phyloP scores from a whole-genome alignment of 2,329 filamentous ascomycete genomes.

The Coniella lustricola region DNA sequence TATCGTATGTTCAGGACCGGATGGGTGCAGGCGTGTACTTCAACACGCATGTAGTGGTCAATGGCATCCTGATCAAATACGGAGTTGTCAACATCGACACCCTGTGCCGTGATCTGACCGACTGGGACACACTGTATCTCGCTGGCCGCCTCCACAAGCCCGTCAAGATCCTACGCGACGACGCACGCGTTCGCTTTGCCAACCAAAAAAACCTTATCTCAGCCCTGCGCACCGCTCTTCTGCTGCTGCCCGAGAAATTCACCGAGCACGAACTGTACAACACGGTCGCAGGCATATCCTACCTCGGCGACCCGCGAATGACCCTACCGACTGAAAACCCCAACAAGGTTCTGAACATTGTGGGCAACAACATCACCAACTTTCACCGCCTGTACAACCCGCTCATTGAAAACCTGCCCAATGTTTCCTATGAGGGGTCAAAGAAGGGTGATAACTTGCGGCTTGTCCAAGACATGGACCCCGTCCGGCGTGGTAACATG shows the following conservation, averaged over 20 bases:
- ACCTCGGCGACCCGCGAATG: slow-evolving; percentile 97
- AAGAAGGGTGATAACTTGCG: slow-evolving; percentile 58
- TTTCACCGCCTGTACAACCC: slow-evolving; percentile 89
- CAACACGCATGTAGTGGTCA: slow-evolving; percentile 90
- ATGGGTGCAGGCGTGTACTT: slow-evolving; percentile 96
- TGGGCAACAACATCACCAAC: slow-evolving; percentile 81
- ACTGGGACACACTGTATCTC: slow-evolving; percentile 95
- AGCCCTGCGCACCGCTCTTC: slow-evolving; percentile 79
- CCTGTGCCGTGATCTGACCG: slow-evolving; percentile 73
- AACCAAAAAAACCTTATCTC: slow-evolving; percentile 95
- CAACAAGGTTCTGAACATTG: slow-evolving; percentile 89
- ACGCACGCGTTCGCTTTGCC: slow-evolving; percentile 82
- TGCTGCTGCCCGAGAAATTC: slow-evolving; percentile 78
- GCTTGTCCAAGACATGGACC: slow-evolving; percentile 87
- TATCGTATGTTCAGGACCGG: slow-evolving; percentile 77
- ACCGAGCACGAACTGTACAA: slow-evolving; percentile 83
- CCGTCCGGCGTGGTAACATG: slow-evolving; percentile 88
- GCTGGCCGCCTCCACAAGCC: slow-evolving; percentile 94
- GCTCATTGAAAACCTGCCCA: slow-evolving; percentile 82
- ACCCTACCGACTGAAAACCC: slow-evolving; percentile 82
- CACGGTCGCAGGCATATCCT: slow-evolving; percentile 87
- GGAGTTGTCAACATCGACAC: slow-evolving; percentile 93
- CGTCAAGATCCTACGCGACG: slow-evolving; percentile 93
- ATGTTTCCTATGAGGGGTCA: slow-evolving; percentile 69
- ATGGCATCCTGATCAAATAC: slow-evolving; percentile 95